Conservation (phyloP, 2,329 filamentous ascomycete genomes). For the Colletotrichum salicis region DNA sequence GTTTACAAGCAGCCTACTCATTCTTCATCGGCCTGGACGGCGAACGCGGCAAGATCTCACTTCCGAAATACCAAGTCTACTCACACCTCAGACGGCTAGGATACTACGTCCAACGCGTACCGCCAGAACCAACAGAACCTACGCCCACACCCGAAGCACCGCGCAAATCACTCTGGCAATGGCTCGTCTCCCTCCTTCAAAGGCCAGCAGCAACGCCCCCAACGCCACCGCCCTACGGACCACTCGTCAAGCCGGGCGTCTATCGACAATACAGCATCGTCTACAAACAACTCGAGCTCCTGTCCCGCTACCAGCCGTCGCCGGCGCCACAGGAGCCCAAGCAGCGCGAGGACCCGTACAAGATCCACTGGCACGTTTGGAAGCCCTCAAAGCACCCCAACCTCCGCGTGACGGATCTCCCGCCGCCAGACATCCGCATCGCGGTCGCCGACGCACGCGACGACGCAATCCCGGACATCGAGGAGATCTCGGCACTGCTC, state of each 20-base stretch:
- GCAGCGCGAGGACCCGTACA: constrained; percentile 66
- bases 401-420: constrained; percentile 84
- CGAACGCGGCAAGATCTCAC: constrained; percentile 67
- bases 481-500: constrained; percentile 77
- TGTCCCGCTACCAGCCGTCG: constrained; percentile 74
- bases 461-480: constrained; percentile 76
- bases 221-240: constrained; percentile 57
- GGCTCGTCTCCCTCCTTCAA: constrained; percentile 62
- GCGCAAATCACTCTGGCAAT: constrained; percentile 58
- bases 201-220: constrained; percentile 37
- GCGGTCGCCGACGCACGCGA: constrained; percentile 82
- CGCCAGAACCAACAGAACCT: constrained; percentile 40
- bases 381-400: constrained; percentile 69
- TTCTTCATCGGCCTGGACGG: constrained; percentile 79
- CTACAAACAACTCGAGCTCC: constrained; percentile 79
- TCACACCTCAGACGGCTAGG: constrained; percentile 84
- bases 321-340: constrained; percentile 41
- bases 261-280: constrained; percentile 76
- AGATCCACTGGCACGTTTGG: constrained; percentile 84
- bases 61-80: constrained; percentile 91
- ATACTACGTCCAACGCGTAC: constrained; percentile 82
- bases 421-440: constrained; percentile 84
- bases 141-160: constrained; percentile 8
- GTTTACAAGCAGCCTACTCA: constrained; percentile 89
- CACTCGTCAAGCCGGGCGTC: constrained; percentile 70